Base-by-base conservation (phyloP, 1,284 basidiomycete species). In the Chalciporus piperatoides region DNA sequence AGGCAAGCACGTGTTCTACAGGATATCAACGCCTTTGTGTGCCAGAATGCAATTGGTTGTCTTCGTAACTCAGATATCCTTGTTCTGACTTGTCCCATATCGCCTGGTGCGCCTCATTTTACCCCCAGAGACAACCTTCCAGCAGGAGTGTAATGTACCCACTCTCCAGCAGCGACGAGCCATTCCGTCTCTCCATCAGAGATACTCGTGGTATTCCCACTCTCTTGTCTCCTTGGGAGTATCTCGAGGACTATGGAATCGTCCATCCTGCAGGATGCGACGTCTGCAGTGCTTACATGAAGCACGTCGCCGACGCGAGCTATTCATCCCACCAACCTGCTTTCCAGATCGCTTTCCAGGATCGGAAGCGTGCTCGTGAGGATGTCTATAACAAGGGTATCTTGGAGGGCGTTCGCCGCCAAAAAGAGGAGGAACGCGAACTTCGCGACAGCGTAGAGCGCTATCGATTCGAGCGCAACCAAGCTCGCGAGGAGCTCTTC, bases 211-310 rank as follows among this genome's bases (percentile, higher is more conserved):
- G 63, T 19, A 48, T 66, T 2, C 64, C 64, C 8, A 66, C 64
- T 4, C 68, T 66, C 23, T 45, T 66, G 35, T 68, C 68, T 0
- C 64, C 64, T 6, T 74, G 73, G 72, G 68, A 64, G 55, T 68
- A 61, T 60, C 62, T 72, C 53, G 64, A 72, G 3, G 64, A 64
- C 49, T 73, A 71, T 54, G 74, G 74, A 14, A 63, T 77, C 27
- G 67, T 76, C 2, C 74, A 76, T 47, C 62, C 65, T 1, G 65
- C 67, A 1, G 70, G 65, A 48, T 76, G 75, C 54, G 59, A 59
- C 3, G 60, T 63, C 7, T 76, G 74, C 51, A 56, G 65, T 0
- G 59, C 63, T 4, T 77, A 75, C 55, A 71, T 72, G 64, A 64
- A 68, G 44, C 74, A 77, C 49, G 53, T 73, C 46, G 64, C 71